Conservation (phyloP, 352 stramenopile genomes). For the Thraustotheca clavata region DNA sequence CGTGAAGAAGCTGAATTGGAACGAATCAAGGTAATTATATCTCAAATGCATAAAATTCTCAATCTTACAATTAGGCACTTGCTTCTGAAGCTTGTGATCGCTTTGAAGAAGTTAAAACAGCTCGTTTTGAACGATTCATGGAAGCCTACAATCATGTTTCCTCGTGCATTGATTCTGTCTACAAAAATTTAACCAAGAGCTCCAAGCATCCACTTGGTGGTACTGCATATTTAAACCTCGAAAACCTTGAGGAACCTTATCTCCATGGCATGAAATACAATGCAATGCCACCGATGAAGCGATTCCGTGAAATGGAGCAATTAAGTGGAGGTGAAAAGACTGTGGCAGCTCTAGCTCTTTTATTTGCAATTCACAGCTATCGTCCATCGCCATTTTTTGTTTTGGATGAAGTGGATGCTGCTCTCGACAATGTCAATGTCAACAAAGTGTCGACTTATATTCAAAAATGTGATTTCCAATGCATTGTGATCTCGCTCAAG, state of each 20-base stretch:
- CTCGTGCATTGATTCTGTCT: slow-evolving; percentile 90
- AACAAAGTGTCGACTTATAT: slow-evolving; percentile 98
- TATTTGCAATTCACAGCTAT: slow-evolving; percentile 99
- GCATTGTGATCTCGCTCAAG: slow-evolving; percentile 98
- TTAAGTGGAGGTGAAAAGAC: slow-evolving; percentile 99
- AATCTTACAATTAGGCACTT: slow-evolving; percentile 24
- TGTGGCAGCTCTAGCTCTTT: slow-evolving; percentile 95
- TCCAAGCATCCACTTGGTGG: slow-evolving; percentile 93
- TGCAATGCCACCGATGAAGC: slow-evolving; percentile 99
- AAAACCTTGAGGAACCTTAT: slow-evolving; percentile 93
- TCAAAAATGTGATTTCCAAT: slow-evolving; percentile 93
- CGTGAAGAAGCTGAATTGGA: slow-evolving; percentile 77
- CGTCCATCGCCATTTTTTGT: slow-evolving; percentile 97
- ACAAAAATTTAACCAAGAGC: slow-evolving; percentile 97
- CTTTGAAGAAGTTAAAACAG: slow-evolving; percentile 73
- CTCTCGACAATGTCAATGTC: slow-evolving; percentile 99
- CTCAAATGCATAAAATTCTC: not conserved
- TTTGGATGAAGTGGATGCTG: slow-evolving; percentile 99
- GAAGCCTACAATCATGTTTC: slow-evolving; percentile 94
- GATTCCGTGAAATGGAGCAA: slow-evolving; percentile 97
- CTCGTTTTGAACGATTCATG: slow-evolving; percentile 77
- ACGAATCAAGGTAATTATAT: slow-evolving; percentile 33
- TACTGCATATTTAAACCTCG: slow-evolving; percentile 75
- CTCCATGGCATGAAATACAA: slow-evolving; percentile 99
- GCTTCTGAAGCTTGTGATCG: slow-evolving; percentile 45